Percentiles rank a stretch among this genome's conserved stretches.
Conservation (phyloP, 306 rosid species). For the Cicer arietinum region DNA sequence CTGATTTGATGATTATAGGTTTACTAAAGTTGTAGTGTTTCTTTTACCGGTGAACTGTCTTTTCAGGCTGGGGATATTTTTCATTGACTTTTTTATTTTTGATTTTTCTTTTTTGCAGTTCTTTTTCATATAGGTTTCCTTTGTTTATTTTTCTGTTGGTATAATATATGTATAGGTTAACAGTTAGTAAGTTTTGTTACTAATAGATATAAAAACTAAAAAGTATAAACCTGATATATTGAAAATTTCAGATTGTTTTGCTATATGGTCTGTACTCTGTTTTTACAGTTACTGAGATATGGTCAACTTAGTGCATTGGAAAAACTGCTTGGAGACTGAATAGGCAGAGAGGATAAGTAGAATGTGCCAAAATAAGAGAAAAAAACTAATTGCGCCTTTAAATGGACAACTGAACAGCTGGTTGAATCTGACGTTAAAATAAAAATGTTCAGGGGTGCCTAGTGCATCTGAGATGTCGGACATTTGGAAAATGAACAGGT, state of each 20-base stretch:
- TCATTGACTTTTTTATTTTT: background rate
- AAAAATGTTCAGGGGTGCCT: background rate
- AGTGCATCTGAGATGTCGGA: constrained; percentile 17
- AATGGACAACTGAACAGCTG: background rate
- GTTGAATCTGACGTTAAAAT: constrained; percentile 2
- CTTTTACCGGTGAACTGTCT: constrained; percentile 8
- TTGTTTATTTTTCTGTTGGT: background rate
- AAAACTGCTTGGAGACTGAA: background rate
- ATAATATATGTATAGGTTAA: background rate
- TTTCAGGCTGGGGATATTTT: background rate
- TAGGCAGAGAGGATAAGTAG: constrained; percentile 13
- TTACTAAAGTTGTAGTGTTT: background rate
- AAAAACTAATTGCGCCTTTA: background rate
- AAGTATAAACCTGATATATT: constrained; percentile 6
- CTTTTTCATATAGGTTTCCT: constrained; percentile 1
- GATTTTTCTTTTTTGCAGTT: constrained; percentile 10
- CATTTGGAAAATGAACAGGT: constrained; percentile 2
- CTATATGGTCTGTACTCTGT: constrained; percentile 17
- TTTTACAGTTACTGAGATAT: background rate
- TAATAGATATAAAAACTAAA: background rate
- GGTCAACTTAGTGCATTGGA: constrained; percentile 15
- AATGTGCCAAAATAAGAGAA: constrained; percentile 13
- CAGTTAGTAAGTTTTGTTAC: constrained; percentile 14
- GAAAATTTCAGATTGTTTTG: constrained; percentile 7
- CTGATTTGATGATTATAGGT: constrained; percentile 24